Base-by-base conservation (phyloP, 345 rosid species). In the Salix udensis region DNA sequence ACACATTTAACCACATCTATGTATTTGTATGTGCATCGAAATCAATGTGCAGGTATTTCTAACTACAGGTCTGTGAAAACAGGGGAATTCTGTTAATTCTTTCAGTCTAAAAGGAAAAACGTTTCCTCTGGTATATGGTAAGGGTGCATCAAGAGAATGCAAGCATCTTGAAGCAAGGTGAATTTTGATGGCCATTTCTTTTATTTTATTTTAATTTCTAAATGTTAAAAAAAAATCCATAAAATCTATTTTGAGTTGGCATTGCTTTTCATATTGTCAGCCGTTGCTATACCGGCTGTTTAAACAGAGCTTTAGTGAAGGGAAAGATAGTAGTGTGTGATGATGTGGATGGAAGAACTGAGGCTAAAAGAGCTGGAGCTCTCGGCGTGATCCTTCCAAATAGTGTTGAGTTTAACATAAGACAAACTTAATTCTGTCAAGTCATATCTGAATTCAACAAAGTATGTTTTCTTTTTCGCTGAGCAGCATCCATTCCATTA, bases 51-150 rank as follows among this genome's bases (percentile, higher is more conserved):
- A n/a, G n/a, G n/a, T n/a, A n/a, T n/a, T n/a, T n/a, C n/a, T n/a
- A n/a, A 3, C 16, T 44, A 44, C 16, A 3, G 48, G 1, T 13
- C 13, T 44, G 1, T 26, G 44, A 16, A 4, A 8, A 30, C 66
- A 79, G 82, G 82, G 82, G 2, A 8, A 7, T 19, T 79, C 78
- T 11, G 7, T 53, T 16, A 71, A 71, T 71, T 50, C 74, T 53
- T 71, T 71, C 46, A 19, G 26, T 34, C 23, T 21, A 5, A 74
- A 68, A 60, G 68, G 48, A 16, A 69, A 21, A 37, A 48, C 19
- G 28, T 31, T 74, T 62, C 78, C 78, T 68, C 39, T 74, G 7
- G 66, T 69, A n/a, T 34, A 68, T 46, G 74, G 82, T 61, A 23
- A 39, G 5, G 48, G 30, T 28, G 61, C 15, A 44, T 44, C 70